Conservation (phyloP, 1,284 basidiomycete genomes). For the Tilletia walkeri region DNA sequence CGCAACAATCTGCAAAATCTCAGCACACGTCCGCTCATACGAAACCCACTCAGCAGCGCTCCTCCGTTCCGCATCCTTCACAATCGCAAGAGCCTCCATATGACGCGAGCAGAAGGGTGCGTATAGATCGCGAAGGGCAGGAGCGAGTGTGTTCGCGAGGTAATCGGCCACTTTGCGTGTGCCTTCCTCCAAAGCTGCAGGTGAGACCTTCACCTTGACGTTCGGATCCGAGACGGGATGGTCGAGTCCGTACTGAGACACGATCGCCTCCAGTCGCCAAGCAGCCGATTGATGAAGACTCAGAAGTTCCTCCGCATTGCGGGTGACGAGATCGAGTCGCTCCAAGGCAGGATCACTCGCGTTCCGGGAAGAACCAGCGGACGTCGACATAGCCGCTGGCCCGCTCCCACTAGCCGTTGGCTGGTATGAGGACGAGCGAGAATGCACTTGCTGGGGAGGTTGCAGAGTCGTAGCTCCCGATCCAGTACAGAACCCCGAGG, state of each 20-base stretch:
- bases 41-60: slow-evolving; percentile 44
- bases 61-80: slow-evolving; percentile 49
- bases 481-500: not conserved
- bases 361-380: not conserved
- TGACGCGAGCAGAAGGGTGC: slow-evolving; percentile 51
- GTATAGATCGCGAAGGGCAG: slow-evolving; percentile 33
- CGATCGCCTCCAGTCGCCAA: slow-evolving; percentile 36
- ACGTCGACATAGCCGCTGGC: not conserved
- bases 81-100: slow-evolving; percentile 47
- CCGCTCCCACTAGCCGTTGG: not conserved
- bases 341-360: slow-evolving; percentile 6
- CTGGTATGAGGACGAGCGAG: not conserved
- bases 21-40: slow-evolving; percentile 46
- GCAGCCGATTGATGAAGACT: slow-evolving; percentile 42
- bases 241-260: slow-evolving; percentile 35
- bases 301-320: slow-evolving; percentile 46
- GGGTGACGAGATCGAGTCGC: slow-evolving; percentile 37
- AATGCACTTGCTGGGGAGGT: not conserved
- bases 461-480: not conserved
- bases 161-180: slow-evolving; percentile 17
- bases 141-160: slow-evolving; percentile 38
- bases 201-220: slow-evolving; percentile 11
- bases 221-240: slow-evolving; percentile 6
- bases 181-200: slow-evolving; percentile 1
- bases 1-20: slow-evolving; percentile 28